A percentile compares a stretch with the other conserved stretches of the same genome.
Evolutionary conservation across 2,329 filamentous ascomycete genomes (phyloP).

Genomic region (Fusarium bulbicola): DNA sequence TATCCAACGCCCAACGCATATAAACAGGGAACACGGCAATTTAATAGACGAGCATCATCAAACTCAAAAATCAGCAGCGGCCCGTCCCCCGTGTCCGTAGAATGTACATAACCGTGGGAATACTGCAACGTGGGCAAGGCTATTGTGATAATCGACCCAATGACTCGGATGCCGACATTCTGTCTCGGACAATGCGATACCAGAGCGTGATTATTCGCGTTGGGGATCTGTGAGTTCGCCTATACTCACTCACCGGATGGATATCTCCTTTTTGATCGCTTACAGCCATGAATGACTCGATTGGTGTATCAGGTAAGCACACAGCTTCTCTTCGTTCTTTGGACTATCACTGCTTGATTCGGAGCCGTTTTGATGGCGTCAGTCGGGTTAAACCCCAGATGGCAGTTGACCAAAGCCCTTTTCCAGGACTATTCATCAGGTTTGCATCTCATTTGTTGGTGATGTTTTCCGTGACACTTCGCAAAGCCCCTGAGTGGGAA

Average conservation of each 20-base stretch:
- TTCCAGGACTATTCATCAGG: neutral
- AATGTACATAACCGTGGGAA: conserved; percentile 7
- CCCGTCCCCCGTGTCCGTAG: conserved; percentile 16
- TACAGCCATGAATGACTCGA: neutral
- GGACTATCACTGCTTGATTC: neutral
- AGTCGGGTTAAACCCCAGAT: neutral
- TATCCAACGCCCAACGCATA: neutral
- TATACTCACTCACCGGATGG: neutral
- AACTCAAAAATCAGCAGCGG: conserved; percentile 16
- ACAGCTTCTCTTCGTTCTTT: neutral
- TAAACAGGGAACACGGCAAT: conserved; percentile 8
- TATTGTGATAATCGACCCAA: neutral
- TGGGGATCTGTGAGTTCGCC: neutral
- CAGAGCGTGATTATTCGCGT: neutral
- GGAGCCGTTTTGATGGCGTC: conserved; percentile 4
- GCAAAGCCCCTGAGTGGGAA: conserved; percentile 15
- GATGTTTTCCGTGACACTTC: conserved; percentile 30
- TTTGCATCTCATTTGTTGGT: neutral
- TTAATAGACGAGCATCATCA: neutral
- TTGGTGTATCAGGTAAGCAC: neutral
- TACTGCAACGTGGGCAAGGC: neutral
- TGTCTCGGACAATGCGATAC: neutral
- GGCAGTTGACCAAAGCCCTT: neutral
- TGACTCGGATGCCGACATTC: conserved; percentile 10
- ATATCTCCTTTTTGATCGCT: neutral